Evolutionary conservation across 495 filamentous ascomycete genomes (phyloP).

Genomic region (Cairneyella variabilis): DNA sequence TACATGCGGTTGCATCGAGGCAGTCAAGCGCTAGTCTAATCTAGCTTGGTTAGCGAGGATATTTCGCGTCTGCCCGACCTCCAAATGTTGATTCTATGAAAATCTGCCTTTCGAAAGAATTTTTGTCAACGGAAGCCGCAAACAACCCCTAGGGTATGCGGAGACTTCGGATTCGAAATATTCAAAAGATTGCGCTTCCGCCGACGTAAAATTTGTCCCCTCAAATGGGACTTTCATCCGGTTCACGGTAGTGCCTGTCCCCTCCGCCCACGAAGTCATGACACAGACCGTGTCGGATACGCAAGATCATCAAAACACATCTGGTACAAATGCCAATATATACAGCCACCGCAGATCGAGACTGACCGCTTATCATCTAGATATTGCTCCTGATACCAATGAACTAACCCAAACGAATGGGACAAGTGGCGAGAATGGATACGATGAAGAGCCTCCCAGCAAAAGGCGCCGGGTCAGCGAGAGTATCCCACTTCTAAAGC

Average conservation of each 20-base stretch:
- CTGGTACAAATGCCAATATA: slow-evolving; percentile 10
- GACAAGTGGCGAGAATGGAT: slow-evolving; percentile 11
- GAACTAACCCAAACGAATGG: slow-evolving; percentile 21
- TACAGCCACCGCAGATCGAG: neutral
- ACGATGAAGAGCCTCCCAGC: slow-evolving; percentile 52
- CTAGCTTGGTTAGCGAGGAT: slow-evolving; percentile 10
- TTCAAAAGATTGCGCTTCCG: slow-evolving; percentile 48
- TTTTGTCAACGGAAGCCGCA: slow-evolving; percentile 37
- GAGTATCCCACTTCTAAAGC: slow-evolving; percentile 32
- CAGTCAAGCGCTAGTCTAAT: neutral
- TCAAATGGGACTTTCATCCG: slow-evolving; percentile 62
- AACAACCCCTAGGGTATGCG: slow-evolving; percentile 49
- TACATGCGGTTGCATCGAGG: neutral
- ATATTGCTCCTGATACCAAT: slow-evolving; percentile 5
- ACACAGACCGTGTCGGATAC: slow-evolving; percentile 26
- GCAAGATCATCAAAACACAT: slow-evolving; percentile 21
- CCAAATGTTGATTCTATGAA: slow-evolving; percentile 1
- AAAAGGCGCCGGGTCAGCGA: slow-evolving; percentile 72
- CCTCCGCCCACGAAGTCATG: slow-evolving; percentile 22
- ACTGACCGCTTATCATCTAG: slow-evolving; percentile 12
- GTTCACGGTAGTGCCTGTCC: slow-evolving; percentile 51
- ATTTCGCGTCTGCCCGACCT: neutral
- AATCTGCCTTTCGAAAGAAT: slow-evolving; percentile 20
- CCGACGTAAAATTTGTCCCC: slow-evolving; percentile 60
- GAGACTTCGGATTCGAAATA: slow-evolving; percentile 56